phyloP scores from a whole-genome alignment of 176 grass and related monocot species.

The Oryza australiensis region DNA sequence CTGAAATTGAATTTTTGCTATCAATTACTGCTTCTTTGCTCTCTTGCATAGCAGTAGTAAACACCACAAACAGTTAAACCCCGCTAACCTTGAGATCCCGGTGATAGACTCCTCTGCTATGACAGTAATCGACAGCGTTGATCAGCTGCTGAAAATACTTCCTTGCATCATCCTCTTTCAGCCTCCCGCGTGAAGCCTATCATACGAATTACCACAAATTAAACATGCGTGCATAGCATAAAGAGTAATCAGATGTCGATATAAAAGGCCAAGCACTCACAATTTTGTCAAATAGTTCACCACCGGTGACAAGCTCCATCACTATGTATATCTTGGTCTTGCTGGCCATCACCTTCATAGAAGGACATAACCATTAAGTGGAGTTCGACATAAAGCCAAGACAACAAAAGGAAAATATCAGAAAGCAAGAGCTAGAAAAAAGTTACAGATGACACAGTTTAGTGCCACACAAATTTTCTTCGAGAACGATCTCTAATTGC shows the following conservation, averaged over 20 bases:
- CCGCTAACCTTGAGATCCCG: slow-evolving; percentile 80
- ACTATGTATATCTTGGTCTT: slow-evolving; percentile 99
- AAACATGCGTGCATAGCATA: not conserved
- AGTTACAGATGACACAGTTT: not conserved
- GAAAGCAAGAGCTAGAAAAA: not conserved
- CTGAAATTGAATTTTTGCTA: slow-evolving; percentile 42
- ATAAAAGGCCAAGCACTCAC: slow-evolving; percentile 42
- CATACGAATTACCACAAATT: not conserved
- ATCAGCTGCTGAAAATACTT: slow-evolving; percentile 98
- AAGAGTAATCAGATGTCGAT: not conserved
- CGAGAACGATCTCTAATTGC: not conserved
- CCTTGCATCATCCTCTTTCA: slow-evolving; percentile 95
- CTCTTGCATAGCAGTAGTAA: not conserved
- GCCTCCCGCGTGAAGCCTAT: slow-evolving; percentile 74
- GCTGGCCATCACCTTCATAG: slow-evolving; percentile 91
- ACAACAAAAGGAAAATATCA: slow-evolving; percentile 15
- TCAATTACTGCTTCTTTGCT: slow-evolving; percentile 16
- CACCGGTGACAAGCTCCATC: slow-evolving; percentile 88
- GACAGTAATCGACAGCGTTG: slow-evolving; percentile 98
- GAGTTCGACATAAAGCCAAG: slow-evolving; percentile 14
- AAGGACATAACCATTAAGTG: not conserved
- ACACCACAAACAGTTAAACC: not conserved
- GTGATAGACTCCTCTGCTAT: slow-evolving; percentile 95
- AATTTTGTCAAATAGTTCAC: slow-evolving; percentile 95
- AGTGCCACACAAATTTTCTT: not conserved